Percentiles rank a stretch among this genome's conserved stretches.
Evolutionary conservation across 768 basidiomycete genomes (phyloP).

Genomic region (Xanthoconium stramineum): DNA sequence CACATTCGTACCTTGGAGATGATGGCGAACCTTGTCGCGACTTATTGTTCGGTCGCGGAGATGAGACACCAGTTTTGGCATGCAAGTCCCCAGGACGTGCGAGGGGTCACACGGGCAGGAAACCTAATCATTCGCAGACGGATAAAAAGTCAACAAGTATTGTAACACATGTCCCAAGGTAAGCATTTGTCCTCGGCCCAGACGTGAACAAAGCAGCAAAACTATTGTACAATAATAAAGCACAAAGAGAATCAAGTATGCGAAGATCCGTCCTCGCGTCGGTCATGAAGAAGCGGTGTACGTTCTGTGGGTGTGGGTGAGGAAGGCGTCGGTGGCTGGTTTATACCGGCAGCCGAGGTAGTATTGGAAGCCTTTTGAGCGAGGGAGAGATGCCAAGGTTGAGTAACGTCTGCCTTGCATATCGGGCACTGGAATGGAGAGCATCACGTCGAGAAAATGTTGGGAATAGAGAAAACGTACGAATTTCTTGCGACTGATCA

Average conservation of each 20-base stretch:
- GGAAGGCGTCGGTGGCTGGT: conserved; percentile 10
- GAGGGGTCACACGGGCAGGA: conserved; percentile 7
- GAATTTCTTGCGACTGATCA: conserved; percentile 89
- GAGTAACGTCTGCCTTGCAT: conserved; percentile 90
- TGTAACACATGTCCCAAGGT: conserved; percentile 8
- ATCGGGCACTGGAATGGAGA: conserved; percentile 67
- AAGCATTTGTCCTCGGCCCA: neutral
- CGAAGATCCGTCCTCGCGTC: conserved; percentile 9
- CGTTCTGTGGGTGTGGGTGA: conserved; percentile 27
- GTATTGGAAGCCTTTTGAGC: conserved; percentile 10
- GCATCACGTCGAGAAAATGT: conserved; percentile 1
- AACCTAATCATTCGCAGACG: conserved; percentile 20
- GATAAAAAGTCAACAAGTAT: conserved; percentile 17
- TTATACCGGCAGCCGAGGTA: neutral
- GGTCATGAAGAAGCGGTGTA: conserved; percentile 32
- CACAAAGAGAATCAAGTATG: conserved; percentile 6
- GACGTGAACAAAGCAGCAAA: conserved; percentile 6
- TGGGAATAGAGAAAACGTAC: conserved; percentile 44
- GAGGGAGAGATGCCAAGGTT: conserved; percentile 39
- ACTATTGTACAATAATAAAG: conserved; percentile 26
- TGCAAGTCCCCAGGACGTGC: neutral
- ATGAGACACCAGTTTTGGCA: conserved; percentile 14
- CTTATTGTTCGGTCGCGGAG: conserved; percentile 27
- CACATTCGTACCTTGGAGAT: conserved; percentile 31
- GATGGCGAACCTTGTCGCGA: conserved; percentile 25